phyloP scores from a whole-genome alignment of 1,284 basidiomycete genomes.

The Sporisorium iseilematis-ciliati region DNA sequence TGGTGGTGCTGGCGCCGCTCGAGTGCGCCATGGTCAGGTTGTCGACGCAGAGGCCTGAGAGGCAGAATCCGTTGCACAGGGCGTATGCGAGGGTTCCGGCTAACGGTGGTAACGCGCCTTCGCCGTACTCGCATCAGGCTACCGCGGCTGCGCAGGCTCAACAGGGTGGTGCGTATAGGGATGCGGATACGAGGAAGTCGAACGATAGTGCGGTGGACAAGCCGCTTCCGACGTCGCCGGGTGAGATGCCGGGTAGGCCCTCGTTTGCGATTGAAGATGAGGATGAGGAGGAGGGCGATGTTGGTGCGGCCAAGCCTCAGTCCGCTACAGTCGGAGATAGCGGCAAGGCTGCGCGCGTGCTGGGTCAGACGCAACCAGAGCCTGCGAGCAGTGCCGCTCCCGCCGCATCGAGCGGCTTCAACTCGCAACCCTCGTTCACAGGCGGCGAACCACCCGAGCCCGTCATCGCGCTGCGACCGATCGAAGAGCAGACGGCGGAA shows the following conservation, averaged over 20 bases:
- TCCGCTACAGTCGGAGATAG: neutral
- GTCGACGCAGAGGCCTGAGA: constrained; percentile 61
- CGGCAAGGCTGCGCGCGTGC: constrained; percentile 24
- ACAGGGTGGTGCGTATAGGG: constrained; percentile 41
- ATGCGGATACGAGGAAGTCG: constrained; percentile 28
- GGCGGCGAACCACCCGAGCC: constrained; percentile 64
- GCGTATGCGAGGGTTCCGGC: constrained; percentile 55
- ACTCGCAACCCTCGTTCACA: constrained; percentile 24
- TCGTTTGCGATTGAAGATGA: constrained; percentile 64
- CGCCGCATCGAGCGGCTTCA: neutral
- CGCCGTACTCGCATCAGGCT: constrained; percentile 63
- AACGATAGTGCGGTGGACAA: constrained; percentile 40
- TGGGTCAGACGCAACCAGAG: constrained; percentile 18
- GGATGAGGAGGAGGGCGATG: constrained; percentile 43
- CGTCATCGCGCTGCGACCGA: constrained; percentile 67
- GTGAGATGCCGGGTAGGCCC: constrained; percentile 41
- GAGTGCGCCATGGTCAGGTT: constrained; percentile 66
- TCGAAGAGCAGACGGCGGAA: constrained; percentile 56
- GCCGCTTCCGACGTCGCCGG: constrained; percentile 43
- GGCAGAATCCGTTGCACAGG: constrained; percentile 64
- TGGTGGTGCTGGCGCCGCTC: constrained; percentile 59
- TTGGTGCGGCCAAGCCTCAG: constrained; percentile 7
- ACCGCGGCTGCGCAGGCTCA: constrained; percentile 42
- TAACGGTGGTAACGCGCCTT: constrained; percentile 18
- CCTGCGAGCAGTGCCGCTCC: neutral